Base-by-base conservation (phyloP, 2,329 filamentous ascomycete species). In the Cercospora beticola region DNA sequence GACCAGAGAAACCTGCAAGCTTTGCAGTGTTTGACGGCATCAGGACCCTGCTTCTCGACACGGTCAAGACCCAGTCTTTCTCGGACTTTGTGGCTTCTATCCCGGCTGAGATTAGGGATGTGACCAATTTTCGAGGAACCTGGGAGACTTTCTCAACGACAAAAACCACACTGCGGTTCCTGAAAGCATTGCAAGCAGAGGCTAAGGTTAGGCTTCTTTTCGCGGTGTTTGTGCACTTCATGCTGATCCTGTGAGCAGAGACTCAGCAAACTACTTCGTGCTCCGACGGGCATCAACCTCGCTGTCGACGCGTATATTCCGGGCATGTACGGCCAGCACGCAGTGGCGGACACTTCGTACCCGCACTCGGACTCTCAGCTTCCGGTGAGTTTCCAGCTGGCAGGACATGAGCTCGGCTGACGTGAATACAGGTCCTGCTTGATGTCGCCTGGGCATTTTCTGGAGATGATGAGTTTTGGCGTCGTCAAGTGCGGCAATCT, bases 1-100 rank as follows among this genome's bases (percentile, higher is more conserved):
- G 62, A 0, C 62, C 62, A 10, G 26, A 16, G 4, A 43, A 64
- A 28, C 62, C 62, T 2, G 49, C 46, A 10, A 64, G 62, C 30
- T 64, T 64, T 18, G 46, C 46, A n/a, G 62, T 64, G 18, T 64
- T 64, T 21, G 62, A 64, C 28, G 62, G 49, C 16, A 64, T 64
- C 14, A 16, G 21, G 10, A 56, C 46, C 4, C 31, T 64, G 21
- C 30, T 64, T 12, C 8, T 64, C 3, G 62, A 64, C 30, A 36
- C 62, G 0, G 62, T 64, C 46, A 64, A 56, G 49, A 64, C 62
- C 14, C 62, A 64, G 49, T 33, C n/a, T 1, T 64, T 64, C 18
- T 64, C 62, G 12, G 62, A 64, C 5, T 64, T 64, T 16, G 62
- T 64, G 12, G 46, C 46, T 14, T 56, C 46, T 16, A 64, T 64